Percentiles rank a stretch among this genome's conserved stretches.
Conservation (phyloP, 805 yeast genomes). For the Saccharomyces mikatae region DNA sequence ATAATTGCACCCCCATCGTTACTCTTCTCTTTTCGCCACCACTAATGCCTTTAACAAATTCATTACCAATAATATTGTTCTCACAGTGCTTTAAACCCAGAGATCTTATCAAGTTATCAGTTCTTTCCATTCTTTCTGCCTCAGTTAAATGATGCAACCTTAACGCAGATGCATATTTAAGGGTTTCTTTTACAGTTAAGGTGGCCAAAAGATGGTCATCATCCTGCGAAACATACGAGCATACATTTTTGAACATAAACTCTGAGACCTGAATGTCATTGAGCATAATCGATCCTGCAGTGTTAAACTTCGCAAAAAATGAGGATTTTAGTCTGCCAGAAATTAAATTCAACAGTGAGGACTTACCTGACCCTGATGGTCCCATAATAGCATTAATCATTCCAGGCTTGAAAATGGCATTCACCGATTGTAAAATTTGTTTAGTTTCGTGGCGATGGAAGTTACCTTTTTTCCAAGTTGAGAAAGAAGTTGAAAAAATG, state of each 20-base stretch:
- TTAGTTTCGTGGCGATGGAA: conserved; percentile 18
- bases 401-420: conserved; percentile 46
- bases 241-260: conserved; percentile 34
- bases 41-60: conserved; percentile 58
- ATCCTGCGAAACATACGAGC: conserved; percentile 78
- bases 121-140: conserved; percentile 40
- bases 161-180: conserved; percentile 61
- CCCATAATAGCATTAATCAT: conserved; percentile 69
- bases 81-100: conserved; percentile 73
- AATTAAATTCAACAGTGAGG: conserved; percentile 54
- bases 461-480: conserved; percentile 7
- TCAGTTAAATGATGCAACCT: conserved; percentile 43
- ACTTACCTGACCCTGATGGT: conserved; percentile 75
- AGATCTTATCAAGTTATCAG: conserved; percentile 52
- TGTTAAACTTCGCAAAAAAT: conserved; percentile 23
- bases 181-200: conserved; percentile 71
- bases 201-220: conserved; percentile 65
- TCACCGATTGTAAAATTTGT: conserved; percentile 38
- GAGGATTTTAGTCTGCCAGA: conserved; percentile 47
- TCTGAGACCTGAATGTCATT: conserved; percentile 34
- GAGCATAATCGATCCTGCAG: conserved; percentile 38
- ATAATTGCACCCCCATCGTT: conserved; percentile 70
- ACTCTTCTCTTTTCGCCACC: conserved; percentile 89
- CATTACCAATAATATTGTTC: conserved; percentile 60
- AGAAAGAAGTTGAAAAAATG: conserved; percentile 3